phyloP scores from a whole-genome alignment of 2,329 filamentous ascomycete species.

The Colletotrichum agaves region DNA sequence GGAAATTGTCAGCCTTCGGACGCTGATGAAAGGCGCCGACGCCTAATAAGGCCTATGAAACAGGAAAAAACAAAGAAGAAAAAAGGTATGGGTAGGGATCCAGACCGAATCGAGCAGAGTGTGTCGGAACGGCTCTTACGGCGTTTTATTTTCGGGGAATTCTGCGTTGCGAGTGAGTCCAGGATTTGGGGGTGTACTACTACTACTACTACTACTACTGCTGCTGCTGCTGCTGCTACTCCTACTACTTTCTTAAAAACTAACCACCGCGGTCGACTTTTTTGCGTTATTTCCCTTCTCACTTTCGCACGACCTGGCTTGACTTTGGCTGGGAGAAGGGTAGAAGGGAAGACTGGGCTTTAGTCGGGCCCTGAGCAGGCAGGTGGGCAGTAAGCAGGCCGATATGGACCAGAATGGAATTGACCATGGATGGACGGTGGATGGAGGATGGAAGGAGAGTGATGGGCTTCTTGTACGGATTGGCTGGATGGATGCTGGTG shows the following conservation, averaged over 20 bases:
- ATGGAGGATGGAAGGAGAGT: slow-evolving; percentile 12
- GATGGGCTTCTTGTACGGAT: not conserved
- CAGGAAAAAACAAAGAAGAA: not conserved
- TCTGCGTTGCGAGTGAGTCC: slow-evolving; percentile 34
- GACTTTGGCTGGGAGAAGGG: not conserved
- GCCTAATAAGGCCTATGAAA: not conserved
- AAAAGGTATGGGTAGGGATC: not conserved
- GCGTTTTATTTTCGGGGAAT: slow-evolving; percentile 23
- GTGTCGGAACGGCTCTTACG: slow-evolving; percentile 7
- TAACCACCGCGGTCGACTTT: slow-evolving; percentile 19
- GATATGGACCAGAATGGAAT: slow-evolving; percentile 3
- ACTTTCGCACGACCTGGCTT: not conserved
- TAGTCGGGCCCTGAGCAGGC: slow-evolving; percentile 17
- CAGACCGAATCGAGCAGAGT: not conserved
- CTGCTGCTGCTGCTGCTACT: no score
- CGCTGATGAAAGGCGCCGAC: slow-evolving; percentile 58
- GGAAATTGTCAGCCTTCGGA: slow-evolving; percentile 78
- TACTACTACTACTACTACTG: not conserved
- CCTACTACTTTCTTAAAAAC: no score
- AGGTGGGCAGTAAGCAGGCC: slow-evolving; percentile 7
- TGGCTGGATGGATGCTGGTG: slow-evolving; percentile 1
- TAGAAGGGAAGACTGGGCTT: not conserved
- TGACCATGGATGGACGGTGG: slow-evolving; percentile 16
- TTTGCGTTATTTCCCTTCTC: slow-evolving; percentile 3
- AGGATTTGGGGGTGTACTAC: slow-evolving; percentile 16